Percentiles rank a stretch among this genome's conserved stretches.
Conservation (phyloP, 192 early-diverging fungal genomes). For the Coemansia sp. region DNA sequence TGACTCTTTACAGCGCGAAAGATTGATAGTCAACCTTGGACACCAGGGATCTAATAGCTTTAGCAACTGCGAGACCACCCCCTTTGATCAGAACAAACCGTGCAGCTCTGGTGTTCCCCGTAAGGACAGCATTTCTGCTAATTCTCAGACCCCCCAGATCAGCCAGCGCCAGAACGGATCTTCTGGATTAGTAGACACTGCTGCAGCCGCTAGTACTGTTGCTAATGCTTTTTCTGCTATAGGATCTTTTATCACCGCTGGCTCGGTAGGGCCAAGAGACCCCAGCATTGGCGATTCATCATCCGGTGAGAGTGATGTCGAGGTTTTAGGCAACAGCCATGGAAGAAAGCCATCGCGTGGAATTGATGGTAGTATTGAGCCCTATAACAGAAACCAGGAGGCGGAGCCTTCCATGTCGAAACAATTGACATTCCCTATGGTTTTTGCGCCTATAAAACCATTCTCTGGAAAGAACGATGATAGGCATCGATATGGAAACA, state of each 20-base stretch:
- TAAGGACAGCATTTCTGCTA: background rate
- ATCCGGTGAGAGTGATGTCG: background rate
- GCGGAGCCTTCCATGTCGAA: slow-evolving; percentile 28
- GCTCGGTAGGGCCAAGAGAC: background rate
- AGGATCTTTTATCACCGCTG: background rate
- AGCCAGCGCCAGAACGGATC: background rate
- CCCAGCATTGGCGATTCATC: background rate
- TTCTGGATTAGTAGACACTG: background rate
- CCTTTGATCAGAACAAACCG: background rate
- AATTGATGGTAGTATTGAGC: slow-evolving; percentile 16
- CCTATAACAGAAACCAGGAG: slow-evolving; percentile 3
- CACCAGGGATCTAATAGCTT: background rate
- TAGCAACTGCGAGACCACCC: background rate
- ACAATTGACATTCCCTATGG: slow-evolving; percentile 34
- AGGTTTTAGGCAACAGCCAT: background rate
- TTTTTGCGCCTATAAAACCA: slow-evolving; percentile 48
- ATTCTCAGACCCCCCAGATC: background rate
- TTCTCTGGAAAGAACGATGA: slow-evolving; percentile 42
- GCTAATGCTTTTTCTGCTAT: background rate
- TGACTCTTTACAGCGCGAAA: background rate
- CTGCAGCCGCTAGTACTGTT: too few species aligned
- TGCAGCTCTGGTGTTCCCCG: background rate
- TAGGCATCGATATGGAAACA: slow-evolving; percentile 9
- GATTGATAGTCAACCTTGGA: background rate
- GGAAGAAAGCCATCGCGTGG: slow-evolving; percentile 15